Evolutionary conservation across 805 yeast species (phyloP), one percentile per base, ranked within the genome.

Genomic region (Candida oleophila): DNA sequence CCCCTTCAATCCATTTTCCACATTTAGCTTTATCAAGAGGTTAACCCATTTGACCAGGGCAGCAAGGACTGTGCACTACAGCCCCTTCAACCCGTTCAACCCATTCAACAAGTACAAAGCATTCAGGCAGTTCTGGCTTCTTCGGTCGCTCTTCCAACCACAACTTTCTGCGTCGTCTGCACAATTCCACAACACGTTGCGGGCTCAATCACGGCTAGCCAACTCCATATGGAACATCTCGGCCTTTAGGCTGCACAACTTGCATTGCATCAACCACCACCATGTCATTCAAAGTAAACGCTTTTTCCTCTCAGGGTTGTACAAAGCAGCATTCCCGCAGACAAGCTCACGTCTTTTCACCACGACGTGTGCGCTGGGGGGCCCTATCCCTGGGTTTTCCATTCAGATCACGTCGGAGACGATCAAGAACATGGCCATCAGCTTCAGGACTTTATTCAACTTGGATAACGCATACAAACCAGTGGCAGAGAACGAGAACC

Each of bases 371-470:
- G 40, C 45, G 9, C 33, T 22, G 14, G 45, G 45, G 8, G 45
- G 45, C 19, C 45, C 45, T 14, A 42, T 42, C 20, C 45, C 45
- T 4, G 43, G 43, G 3, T 42, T 42, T 36, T 42, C 45, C 20
- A 34, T 35, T 22, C 40, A 35, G 33, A 42, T 42, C 14, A 42
- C 45, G 4, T 30, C 38, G 4, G 45, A 42, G 34, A 42, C 45
- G 14, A 42, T 42, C 11, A 42, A 42, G 20, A 42, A 42, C 20
- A 15, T 42, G 38, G 45, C 45, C 4, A 42, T 42, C n/a, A 30
- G 38, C 12, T 34, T 42, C 11, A 34, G 45, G n/a, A 36, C 45
- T 2, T 34, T 42, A n/a, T 42, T 42, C 45, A 42, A 42, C 22
- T 42, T 42, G 39, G 45, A 42, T 19, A 25, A 41, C 4, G 35